Evolutionary conservation across 257 asterid genomes (phyloP).

Genomic region (Handroanthus guayacan): DNA sequence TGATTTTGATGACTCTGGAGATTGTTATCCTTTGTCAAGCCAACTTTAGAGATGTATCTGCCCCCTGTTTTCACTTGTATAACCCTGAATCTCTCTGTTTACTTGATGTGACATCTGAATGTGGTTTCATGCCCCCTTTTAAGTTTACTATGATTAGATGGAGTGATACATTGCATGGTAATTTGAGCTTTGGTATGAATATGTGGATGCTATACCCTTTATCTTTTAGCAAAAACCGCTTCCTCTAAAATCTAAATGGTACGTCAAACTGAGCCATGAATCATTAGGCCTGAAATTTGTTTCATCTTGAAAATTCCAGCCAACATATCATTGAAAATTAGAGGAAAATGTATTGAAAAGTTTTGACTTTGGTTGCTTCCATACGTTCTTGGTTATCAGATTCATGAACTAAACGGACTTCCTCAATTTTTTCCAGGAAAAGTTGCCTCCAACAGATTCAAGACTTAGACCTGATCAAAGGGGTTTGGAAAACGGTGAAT

Average conservation of each 20-base stretch:
- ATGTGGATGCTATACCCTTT: neutral
- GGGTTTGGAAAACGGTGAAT: slow-evolving; percentile 86
- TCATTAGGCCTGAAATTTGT: neutral
- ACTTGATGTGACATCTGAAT: slow-evolving; percentile 1
- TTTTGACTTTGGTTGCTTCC: neutral
- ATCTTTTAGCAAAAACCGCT: slow-evolving; percentile 1
- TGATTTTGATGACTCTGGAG: slow-evolving; percentile 32
- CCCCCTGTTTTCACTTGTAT: neutral
- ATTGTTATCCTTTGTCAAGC: neutral
- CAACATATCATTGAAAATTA: neutral
- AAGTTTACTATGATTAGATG: neutral
- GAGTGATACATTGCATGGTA: neutral
- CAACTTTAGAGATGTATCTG: neutral
- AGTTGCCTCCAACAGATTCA: slow-evolving; percentile 86
- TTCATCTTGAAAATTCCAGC: too few species aligned
- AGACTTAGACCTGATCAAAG: slow-evolving; percentile 93
- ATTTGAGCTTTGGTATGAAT: neutral
- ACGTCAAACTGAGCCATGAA: neutral
- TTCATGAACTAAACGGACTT: slow-evolving; percentile 1
- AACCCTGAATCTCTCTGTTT: neutral
- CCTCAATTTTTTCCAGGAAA: slow-evolving; percentile 54
- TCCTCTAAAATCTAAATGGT: slow-evolving; percentile 12
- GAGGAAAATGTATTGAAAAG: neutral
- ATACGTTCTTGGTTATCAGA: neutral
- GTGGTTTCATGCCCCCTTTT: neutral